Conservation (phyloP, 768 basidiomycete genomes). For the Sporobolomyces pararoseus region DNA sequence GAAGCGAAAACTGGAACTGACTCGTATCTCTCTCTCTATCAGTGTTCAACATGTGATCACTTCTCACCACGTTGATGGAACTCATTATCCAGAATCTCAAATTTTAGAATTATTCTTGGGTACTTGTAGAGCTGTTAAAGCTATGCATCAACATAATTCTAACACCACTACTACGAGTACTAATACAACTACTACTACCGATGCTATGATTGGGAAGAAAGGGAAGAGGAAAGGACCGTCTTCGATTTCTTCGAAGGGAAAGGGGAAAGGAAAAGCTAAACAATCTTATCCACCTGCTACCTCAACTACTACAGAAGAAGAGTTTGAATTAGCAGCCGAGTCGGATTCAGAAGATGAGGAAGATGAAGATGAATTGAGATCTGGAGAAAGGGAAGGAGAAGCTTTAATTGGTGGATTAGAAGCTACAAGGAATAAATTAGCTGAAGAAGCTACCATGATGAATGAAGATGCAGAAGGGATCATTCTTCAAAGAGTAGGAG, state of each 20-base stretch:
- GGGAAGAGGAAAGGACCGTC: no score
- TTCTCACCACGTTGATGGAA: conserved; percentile 70
- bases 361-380: conserved; percentile 44
- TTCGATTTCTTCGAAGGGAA: no score
- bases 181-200: conserved; percentile 15
- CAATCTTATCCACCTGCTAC: conserved; percentile 42
- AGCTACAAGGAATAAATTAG: conserved; percentile 4
- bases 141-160: conserved; percentile 77
- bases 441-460: conserved; percentile 6
- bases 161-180: conserved; percentile 16
- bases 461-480: conserved; percentile 52
- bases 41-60: conserved; percentile 95
- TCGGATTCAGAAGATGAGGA: conserved; percentile 54
- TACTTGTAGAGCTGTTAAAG: conserved; percentile 85
- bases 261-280: conserved; percentile 41
- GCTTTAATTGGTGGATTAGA: conserved; percentile 47
- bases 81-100: conserved; percentile 78
- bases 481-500: conserved; percentile 30
- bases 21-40: conserved; percentile 50
- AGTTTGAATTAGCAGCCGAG: conserved; percentile 48
- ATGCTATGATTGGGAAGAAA: neutral
- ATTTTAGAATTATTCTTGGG: conserved; percentile 88
- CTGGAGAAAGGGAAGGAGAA: conserved; percentile 61
- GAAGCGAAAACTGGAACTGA: no score
- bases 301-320: conserved; percentile 6